Conservation (phyloP, 768 basidiomycete species). For the Favolaschia claudopus region DNA sequence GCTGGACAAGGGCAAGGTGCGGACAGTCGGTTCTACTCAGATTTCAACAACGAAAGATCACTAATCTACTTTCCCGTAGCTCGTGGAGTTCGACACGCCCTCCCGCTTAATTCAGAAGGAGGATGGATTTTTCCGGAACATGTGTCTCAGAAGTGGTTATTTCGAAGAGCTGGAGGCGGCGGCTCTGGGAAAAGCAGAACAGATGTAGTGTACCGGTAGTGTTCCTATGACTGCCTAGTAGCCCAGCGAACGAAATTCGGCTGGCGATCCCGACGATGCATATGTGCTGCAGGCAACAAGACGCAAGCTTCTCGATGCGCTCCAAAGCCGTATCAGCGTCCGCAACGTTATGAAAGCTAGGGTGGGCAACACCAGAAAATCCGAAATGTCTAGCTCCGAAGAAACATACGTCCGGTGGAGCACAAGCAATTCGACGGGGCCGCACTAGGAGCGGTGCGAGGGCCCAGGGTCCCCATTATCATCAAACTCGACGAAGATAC, state of each 20-base stretch:
- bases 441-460: no score
- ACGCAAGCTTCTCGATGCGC: constrained; percentile 96
- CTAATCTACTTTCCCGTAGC: not conserved
- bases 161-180: constrained; percentile 14
- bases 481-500: no score
- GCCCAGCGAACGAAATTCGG: no score
- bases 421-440: no score
- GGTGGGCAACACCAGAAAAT: constrained; percentile 97
- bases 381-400: no score
- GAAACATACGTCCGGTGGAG: no score
- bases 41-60: not conserved
- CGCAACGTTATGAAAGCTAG: constrained; percentile 99
- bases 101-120: constrained; percentile 10
- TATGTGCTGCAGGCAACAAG: constrained; percentile 98
- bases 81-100: constrained; percentile 52
- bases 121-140: constrained; percentile 13
- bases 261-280: no score
- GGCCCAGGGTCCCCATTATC: no score
- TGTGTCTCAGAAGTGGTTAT: constrained; percentile 15
- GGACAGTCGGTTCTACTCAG: not conserved
- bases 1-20: constrained; percentile 13
- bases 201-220: no score
- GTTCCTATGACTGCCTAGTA: no score
- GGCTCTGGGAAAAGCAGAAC: no score
- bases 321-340: constrained; percentile 98